Evolutionary conservation across 345 rosid species (phyloP).

Genomic region (Hevea brasiliensis): DNA sequence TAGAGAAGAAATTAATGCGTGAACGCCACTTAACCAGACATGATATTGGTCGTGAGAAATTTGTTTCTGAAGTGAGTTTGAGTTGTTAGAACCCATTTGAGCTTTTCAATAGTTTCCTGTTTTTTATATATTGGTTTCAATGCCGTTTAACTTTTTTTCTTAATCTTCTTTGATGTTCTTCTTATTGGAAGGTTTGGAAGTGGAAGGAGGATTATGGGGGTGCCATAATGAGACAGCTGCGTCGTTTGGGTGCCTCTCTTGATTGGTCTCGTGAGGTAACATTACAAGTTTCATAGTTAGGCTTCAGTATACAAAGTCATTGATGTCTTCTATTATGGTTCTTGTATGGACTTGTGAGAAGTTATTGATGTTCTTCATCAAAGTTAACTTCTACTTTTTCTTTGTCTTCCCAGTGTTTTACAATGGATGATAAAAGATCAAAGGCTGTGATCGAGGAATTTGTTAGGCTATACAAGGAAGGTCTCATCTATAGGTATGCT

Average conservation of each 20-base stretch:
- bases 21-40: constrained; percentile 74
- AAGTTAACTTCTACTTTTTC: constrained; percentile 2
- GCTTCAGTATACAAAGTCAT: background rate
- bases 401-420: constrained; percentile 62
- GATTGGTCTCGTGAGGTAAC: constrained; percentile 99
- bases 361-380: background rate
- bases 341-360: background rate
- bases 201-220: constrained; percentile 85
- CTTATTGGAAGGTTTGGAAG: constrained; percentile 73
- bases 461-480: constrained; percentile 65
- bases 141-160: constrained; percentile 2
- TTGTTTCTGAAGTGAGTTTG: constrained; percentile 71
- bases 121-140: background rate
- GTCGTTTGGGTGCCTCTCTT: constrained; percentile 88
- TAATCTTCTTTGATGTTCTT: constrained; percentile 13
- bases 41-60: constrained; percentile 86
- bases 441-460: constrained; percentile 88
- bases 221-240: constrained; percentile 63
- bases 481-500: constrained; percentile 80
- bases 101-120: constrained; percentile 8
- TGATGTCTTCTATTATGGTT: background rate
- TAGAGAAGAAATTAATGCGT: constrained; percentile 89
- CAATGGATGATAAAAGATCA: constrained; percentile 92
- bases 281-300: background rate
- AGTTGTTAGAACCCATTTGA: constrained; percentile 3